Evolutionary conservation across 208 protist species (phyloP).

Genomic region (Acanthamoeba lenticulata): DNA sequence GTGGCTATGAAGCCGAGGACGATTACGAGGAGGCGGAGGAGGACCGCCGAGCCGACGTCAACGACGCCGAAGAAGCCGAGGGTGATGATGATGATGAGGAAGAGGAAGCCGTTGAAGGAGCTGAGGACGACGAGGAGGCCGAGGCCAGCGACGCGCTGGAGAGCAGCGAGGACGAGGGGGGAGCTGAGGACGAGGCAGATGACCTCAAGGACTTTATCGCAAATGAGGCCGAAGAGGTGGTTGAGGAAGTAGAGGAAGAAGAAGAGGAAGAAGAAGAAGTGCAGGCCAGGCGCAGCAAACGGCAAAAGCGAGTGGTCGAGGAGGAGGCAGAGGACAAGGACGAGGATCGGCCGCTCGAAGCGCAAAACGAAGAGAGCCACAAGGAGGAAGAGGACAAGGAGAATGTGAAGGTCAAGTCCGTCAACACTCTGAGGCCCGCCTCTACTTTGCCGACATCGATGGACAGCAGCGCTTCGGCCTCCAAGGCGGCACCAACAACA

Average conservation of each 20-base stretch:
- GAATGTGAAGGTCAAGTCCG: neutral
- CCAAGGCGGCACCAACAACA: neutral
- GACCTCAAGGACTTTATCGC: neutral
- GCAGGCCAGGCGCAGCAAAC: neutral
- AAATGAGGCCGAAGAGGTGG: neutral
- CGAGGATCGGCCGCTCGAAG: too few relatives aligned
- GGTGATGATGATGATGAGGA: neutral
- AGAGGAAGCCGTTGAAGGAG: neutral
- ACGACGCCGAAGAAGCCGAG: neutral
- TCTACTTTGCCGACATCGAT: neutral
- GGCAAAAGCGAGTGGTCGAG: neutral
- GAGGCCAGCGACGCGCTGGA: neutral
- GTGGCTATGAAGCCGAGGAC: neutral
- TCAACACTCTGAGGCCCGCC: neutral
- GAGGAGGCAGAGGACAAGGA: neutral
- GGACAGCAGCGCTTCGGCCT: neutral
- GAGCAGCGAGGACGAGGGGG: neutral
- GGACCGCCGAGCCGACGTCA: neutral
- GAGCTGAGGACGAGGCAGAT: neutral
- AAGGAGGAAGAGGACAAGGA: neutral
- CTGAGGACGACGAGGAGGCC: constrained; percentile 14
- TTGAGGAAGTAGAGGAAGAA: neutral
- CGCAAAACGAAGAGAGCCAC: neutral
- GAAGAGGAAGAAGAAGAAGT: neutral
- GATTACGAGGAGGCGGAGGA: neutral